These are phyloP conservation scores for Fusarium avenaceum DNA, from an alignment of 2,329 filamentous ascomycete genomes.

Conservation along the genomic window DNA sequence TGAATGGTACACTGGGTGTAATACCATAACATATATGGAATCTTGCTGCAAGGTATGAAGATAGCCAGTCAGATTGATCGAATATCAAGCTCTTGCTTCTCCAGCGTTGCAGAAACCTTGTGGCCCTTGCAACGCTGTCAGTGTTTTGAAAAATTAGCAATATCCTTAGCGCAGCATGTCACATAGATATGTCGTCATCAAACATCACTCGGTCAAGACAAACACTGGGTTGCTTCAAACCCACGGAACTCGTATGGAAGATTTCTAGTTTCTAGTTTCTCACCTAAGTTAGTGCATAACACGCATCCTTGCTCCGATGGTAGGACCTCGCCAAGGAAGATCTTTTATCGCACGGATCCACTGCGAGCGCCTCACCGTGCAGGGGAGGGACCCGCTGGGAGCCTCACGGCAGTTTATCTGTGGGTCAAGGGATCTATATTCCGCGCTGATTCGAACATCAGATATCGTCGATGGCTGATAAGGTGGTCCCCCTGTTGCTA, in stretches of 20 bases:
- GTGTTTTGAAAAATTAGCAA: neutral
- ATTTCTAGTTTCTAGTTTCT: neutral
- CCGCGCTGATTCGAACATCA: conserved; percentile 2
- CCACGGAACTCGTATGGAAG: conserved; percentile 16
- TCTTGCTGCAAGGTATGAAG: neutral
- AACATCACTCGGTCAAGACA: neutral
- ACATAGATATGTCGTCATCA: conserved; percentile 21
- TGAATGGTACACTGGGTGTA: neutral
- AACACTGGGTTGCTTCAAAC: neutral
- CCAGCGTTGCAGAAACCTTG: neutral
- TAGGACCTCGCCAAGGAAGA: conserved; percentile 20
- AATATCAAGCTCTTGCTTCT: neutral
- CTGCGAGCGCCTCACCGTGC: conserved; percentile 18
- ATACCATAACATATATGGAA: neutral
- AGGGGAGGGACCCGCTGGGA: conserved; percentile 17
- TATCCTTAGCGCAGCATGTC: neutral
- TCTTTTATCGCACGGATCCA: conserved; percentile 17
- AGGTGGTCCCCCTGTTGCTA: neutral
- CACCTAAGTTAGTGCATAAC: conserved; percentile 5
- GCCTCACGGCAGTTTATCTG: conserved; percentile 30
- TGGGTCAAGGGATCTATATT: conserved; percentile 16
- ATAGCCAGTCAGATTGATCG: neutral
- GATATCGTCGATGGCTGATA: neutral
- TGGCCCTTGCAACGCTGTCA: neutral
- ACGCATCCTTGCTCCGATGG: conserved; percentile 14